Conservation (phyloP, 2,329 filamentous ascomycete genomes). For the Botrytis porri region DNA sequence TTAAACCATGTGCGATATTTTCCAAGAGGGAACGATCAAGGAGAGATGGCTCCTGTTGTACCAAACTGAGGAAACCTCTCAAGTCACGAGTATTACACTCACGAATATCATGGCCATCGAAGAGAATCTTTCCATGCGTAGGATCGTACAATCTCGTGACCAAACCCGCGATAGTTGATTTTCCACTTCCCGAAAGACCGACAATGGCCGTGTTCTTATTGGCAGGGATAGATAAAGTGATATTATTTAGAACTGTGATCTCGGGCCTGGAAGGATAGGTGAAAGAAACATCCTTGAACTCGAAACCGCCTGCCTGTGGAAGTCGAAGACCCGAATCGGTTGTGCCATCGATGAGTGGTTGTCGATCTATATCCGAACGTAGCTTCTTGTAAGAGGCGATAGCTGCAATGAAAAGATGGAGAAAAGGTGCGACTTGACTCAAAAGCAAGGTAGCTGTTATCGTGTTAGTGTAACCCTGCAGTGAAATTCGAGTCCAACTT, state of each 20-base stretch:
- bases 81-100: constrained; percentile 41
- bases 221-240: constrained; percentile 36
- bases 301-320: constrained; percentile 14
- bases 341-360: constrained; percentile 29
- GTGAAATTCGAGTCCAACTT: constrained; percentile 32
- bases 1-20: constrained; percentile 30
- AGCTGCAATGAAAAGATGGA: constrained; percentile 59
- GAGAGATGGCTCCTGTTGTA: constrained; percentile 53
- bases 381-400: constrained; percentile 58
- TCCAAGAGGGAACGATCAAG: constrained; percentile 49
- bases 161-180: constrained; percentile 55
- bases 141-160: constrained; percentile 58
- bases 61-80: constrained; percentile 44
- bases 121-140: constrained; percentile 32
- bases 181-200: constrained; percentile 56
- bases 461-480: constrained; percentile 9
- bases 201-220: constrained; percentile 51
- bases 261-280: constrained; percentile 36
- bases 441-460: constrained; percentile 50
- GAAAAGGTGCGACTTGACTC: constrained; percentile 59
- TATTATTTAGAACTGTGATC: constrained; percentile 35
- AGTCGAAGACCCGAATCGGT: constrained; percentile 21
- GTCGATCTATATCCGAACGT: constrained; percentile 25
- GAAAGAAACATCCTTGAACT: constrained; percentile 15
- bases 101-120: constrained; percentile 25